Conservation (phyloP, 306 rosid species). For the Vicia faba region DNA sequence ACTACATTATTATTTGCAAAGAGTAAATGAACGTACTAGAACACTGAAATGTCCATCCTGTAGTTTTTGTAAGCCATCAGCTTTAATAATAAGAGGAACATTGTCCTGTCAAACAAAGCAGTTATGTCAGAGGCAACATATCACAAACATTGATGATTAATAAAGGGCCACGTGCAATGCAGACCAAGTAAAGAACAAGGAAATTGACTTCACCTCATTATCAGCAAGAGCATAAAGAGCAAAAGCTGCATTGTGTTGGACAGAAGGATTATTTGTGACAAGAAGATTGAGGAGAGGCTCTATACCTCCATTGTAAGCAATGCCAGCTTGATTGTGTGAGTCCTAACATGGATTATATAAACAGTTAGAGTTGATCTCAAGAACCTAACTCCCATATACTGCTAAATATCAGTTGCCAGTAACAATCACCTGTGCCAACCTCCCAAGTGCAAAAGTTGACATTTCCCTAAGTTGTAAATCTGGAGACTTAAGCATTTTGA, state of each 20-base stretch:
- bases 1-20: neutral
- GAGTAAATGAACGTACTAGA: constrained; percentile 59
- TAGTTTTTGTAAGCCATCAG: constrained; percentile 78
- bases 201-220: constrained; percentile 68
- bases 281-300: constrained; percentile 67
- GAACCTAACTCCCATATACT: neutral
- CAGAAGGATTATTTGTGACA: constrained; percentile 45
- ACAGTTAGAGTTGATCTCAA: constrained; percentile 9
- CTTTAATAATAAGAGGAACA: constrained; percentile 74
- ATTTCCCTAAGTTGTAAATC: constrained; percentile 79
- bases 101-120: constrained; percentile 64
- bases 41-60: constrained; percentile 70
- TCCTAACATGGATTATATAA: constrained; percentile 54
- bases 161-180: constrained; percentile 23
- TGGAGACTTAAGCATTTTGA: constrained; percentile 85
- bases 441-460: constrained; percentile 96
- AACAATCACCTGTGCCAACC: constrained; percentile 84
- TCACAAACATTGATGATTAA: constrained; percentile 28
- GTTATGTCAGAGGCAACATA: constrained; percentile 36
- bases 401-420: constrained; percentile 4
- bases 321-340: constrained; percentile 90
- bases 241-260: constrained; percentile 69
- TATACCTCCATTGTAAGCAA: constrained; percentile 80
- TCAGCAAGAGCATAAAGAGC: constrained; percentile 79
- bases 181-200: constrained; percentile 21